Evolutionary conservation across 768 basidiomycete genomes (phyloP).

Genomic region (Suillus placidus): DNA sequence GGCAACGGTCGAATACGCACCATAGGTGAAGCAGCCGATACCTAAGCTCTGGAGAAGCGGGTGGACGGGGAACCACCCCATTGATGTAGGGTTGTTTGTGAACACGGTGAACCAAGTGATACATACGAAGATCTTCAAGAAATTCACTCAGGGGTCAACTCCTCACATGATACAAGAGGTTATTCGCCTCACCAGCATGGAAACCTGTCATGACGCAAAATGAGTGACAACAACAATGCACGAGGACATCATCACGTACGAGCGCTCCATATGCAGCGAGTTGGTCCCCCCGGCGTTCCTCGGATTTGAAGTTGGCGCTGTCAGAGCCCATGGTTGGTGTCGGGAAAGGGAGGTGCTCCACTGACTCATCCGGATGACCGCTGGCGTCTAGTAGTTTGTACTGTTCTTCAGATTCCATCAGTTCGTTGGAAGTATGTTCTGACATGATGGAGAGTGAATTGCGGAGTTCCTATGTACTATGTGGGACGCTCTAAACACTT

Average conservation of each 20-base stretch:
- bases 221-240: not conserved
- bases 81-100: conserved; percentile 43
- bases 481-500: not conserved
- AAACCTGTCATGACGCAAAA: conserved; percentile 11
- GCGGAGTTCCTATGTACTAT: not conserved
- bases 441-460: not conserved
- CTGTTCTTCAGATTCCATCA: conserved; percentile 17
- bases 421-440: not conserved
- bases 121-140: conserved; percentile 40
- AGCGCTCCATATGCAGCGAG: conserved; percentile 37
- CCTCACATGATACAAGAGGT: conserved; percentile 8
- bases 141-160: not conserved
- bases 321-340: conserved; percentile 26
- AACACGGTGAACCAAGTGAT: conserved; percentile 51
- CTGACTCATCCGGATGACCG: not conserved
- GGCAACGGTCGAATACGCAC: conserved; percentile 37
- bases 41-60: conserved; percentile 64
- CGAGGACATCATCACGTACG: conserved; percentile 33
- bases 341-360: not conserved
- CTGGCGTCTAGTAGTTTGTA: conserved; percentile 17
- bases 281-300: conserved; percentile 42
- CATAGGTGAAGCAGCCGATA: conserved; percentile 60
- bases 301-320: conserved; percentile 30
- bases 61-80: conserved; percentile 70
- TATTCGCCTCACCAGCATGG: conserved; percentile 21